A percentile compares a stretch with the other conserved stretches of the same genome.
These are phyloP conservation scores for Scenedesmus sp. DNA, from an alignment of 163 green algal species.

Conservation along the genomic window DNA sequence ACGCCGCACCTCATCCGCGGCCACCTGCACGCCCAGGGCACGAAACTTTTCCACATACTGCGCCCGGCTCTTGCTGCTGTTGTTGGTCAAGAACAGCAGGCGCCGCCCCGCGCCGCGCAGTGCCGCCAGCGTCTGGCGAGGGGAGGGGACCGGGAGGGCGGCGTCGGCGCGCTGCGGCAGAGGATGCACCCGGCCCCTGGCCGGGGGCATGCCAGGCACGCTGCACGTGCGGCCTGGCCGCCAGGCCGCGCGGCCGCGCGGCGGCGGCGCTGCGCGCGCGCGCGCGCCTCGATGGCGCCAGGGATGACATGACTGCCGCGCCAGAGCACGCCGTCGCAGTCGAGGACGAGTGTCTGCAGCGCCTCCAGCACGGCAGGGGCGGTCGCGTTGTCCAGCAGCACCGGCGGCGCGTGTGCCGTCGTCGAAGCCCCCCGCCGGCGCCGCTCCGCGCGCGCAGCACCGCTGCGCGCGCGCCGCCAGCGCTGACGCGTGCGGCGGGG, in stretches of 20 bases:
- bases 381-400: slow-evolving; percentile 3
- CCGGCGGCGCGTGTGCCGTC: neutral
- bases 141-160: neutral
- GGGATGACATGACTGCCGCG: slow-evolving; percentile 88
- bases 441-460: no score
- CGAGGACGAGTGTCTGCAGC: slow-evolving; percentile 95
- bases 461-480: no score
- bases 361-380: slow-evolving; percentile 59
- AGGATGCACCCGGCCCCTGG: neutral
- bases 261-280: no score
- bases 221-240: no score
- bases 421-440: no score
- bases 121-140: slow-evolving; percentile 66
- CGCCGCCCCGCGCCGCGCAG: slow-evolving; percentile 87
- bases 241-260: no score
- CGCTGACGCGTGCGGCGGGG: no score
- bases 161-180: neutral
- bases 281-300: slow-evolving; percentile 87
- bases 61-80: slow-evolving; percentile 93
- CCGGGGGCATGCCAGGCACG: slow-evolving; percentile 43
- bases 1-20: slow-evolving; percentile 55
- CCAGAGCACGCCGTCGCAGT: slow-evolving; percentile 98
- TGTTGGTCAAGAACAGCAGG: slow-evolving; percentile 99
- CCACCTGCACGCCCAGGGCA: slow-evolving; percentile 63
- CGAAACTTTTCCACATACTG: slow-evolving; percentile 71